Evolutionary conservation across 2,329 filamentous ascomycete species (phyloP).

Genomic region (Colletotrichum endophyticum): DNA sequence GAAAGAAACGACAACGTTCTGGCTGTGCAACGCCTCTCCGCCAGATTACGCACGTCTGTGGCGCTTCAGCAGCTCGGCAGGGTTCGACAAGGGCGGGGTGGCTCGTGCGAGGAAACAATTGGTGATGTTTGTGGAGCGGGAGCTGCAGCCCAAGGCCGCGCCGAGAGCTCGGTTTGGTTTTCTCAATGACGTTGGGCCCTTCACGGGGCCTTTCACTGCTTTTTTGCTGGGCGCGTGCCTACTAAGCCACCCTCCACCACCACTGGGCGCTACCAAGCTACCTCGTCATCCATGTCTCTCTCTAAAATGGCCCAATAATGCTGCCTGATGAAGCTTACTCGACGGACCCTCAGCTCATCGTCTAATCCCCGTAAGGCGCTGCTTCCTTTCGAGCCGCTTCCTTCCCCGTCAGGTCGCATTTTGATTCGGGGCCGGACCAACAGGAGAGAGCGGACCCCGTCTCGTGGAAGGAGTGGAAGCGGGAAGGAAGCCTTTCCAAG

Average conservation of each 20-base stretch:
- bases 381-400: neutral
- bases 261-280: neutral
- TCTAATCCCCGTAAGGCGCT: neutral
- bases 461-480: neutral
- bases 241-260: constrained; percentile 12
- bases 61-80: constrained; percentile 7
- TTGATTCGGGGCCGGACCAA: neutral
- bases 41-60: constrained; percentile 17
- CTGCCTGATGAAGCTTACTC: neutral
- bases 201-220: neutral
- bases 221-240: constrained; percentile 1
- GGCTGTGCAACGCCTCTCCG: neutral
- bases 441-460: neutral
- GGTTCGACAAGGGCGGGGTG: neutral
- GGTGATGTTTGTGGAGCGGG: neutral
- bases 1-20: neutral
- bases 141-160: neutral
- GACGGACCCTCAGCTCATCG: neutral
- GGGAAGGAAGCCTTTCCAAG: neutral
- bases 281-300: neutral
- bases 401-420: neutral
- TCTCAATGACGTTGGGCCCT: constrained; percentile 6
- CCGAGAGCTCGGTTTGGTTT: neutral
- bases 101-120: neutral
- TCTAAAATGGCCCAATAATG: neutral